Conservation (phyloP, 768 basidiomycete genomes). For the Boletus pseudo-olivaceus region DNA sequence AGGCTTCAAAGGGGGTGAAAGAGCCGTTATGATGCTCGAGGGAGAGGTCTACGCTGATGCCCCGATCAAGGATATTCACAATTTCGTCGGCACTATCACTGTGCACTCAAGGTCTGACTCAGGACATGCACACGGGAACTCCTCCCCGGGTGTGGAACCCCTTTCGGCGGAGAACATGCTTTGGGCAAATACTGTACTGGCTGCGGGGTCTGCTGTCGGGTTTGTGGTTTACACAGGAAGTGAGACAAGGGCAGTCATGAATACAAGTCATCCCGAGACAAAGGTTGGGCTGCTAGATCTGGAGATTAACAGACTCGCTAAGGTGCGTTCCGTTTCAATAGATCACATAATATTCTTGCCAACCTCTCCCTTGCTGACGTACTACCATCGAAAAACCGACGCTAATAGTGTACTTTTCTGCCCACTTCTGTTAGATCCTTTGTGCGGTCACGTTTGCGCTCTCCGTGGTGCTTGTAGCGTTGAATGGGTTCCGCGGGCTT, state of each 20-base stretch:
- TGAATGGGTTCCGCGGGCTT: constrained; percentile 92
- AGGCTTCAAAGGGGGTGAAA: constrained; percentile 36
- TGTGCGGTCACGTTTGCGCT: constrained; percentile 92
- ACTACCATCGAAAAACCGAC: neutral
- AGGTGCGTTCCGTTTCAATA: constrained; percentile 47
- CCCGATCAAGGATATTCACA: constrained; percentile 95
- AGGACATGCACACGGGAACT: constrained; percentile 34
- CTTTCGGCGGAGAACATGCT: constrained; percentile 94
- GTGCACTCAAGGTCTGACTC: constrained; percentile 42
- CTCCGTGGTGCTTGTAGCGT: constrained; percentile 86
- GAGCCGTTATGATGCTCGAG: constrained; percentile 55
- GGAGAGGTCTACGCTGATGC: constrained; percentile 95
- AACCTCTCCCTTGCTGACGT: neutral
- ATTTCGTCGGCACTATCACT: constrained; percentile 91
- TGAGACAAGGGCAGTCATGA: constrained; percentile 97
- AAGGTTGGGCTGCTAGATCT: constrained; percentile 90
- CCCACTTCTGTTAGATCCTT: constrained; percentile 59
- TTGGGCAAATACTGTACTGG: constrained; percentile 97
- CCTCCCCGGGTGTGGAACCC: constrained; percentile 59
- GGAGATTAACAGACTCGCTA: constrained; percentile 94
- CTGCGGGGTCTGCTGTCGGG: constrained; percentile 89
- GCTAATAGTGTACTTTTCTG: neutral
- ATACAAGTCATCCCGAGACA: constrained; percentile 94
- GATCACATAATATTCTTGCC: neutral
- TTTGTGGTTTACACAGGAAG: constrained; percentile 92